Percentiles rank a stretch among this genome's conserved stretches.
Evolutionary conservation across 1,284 basidiomycete species (phyloP).

Genomic region (Bjerkandera adusta): DNA sequence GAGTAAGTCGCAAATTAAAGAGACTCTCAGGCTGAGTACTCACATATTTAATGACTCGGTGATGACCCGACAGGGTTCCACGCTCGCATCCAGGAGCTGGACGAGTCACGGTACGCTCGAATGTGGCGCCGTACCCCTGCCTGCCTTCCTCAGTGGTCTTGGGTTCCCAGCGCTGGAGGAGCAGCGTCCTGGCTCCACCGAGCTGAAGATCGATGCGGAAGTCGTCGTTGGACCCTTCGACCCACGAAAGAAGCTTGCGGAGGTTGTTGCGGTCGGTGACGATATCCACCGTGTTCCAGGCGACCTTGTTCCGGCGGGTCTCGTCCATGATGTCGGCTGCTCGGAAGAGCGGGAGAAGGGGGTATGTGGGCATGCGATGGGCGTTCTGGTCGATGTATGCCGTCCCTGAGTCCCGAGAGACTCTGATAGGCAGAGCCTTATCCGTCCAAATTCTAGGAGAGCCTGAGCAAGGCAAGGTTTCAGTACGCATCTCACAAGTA

Average conservation of each 20-base stretch:
- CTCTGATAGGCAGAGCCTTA: slow-evolving; percentile 52
- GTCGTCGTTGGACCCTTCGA: slow-evolving; percentile 23
- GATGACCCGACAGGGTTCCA: slow-evolving; percentile 8
- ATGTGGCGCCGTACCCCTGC: slow-evolving; percentile 13
- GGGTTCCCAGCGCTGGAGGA: slow-evolving; percentile 50
- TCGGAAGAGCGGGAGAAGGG: slow-evolving; percentile 46
- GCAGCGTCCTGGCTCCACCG: slow-evolving; percentile 46
- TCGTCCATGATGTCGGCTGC: slow-evolving; percentile 43
- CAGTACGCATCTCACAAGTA: not conserved
- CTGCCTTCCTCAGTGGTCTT: slow-evolving; percentile 3
- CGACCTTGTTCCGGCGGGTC: slow-evolving; percentile 27
- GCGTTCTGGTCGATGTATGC: slow-evolving; percentile 50
- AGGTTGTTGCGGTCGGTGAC: slow-evolving; percentile 58
- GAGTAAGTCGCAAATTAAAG: not conserved
- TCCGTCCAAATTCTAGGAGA: slow-evolving; percentile 22
- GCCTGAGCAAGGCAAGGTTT: not conserved
- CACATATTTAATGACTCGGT: slow-evolving; percentile 18
- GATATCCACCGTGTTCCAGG: slow-evolving; percentile 51
- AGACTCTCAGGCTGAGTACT: not conserved
- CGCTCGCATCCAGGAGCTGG: slow-evolving; percentile 7
- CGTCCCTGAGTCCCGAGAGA: slow-evolving; percentile 44
- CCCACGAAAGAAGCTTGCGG: slow-evolving; percentile 56
- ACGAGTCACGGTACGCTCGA: slow-evolving; percentile 11
- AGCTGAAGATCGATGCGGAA: slow-evolving; percentile 62
- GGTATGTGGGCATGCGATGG: slow-evolving; percentile 37